These are phyloP conservation scores for Pezicula carpinea DNA, from an alignment of 2,329 filamentous ascomycete species.

Conservation along the genomic window DNA sequence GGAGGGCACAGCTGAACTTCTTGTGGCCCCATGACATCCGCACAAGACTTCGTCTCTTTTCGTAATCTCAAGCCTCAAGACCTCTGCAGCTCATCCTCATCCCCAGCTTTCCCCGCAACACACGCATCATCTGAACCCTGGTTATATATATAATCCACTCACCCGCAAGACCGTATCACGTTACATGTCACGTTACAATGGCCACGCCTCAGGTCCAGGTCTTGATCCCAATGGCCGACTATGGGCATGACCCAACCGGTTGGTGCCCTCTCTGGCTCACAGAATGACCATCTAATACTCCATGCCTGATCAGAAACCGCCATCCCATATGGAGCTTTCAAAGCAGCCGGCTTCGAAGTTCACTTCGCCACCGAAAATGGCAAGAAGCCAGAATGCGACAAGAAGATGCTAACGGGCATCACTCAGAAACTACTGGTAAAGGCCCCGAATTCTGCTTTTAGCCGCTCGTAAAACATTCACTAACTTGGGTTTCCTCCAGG, in stretches of 20 bases:
- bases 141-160: not conserved
- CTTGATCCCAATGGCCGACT: constrained; percentile 48
- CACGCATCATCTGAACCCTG: too few relatives aligned
- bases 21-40: too few relatives aligned
- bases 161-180: not conserved
- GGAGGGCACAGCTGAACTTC: too few relatives aligned
- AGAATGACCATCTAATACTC: not conserved
- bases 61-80: too few relatives aligned
- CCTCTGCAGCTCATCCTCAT: too few relatives aligned
- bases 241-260: constrained; percentile 52
- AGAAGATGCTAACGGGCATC: constrained; percentile 43
- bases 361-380: constrained; percentile 47
- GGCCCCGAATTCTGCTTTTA: not conserved
- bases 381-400: constrained; percentile 42
- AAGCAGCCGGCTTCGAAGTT: constrained; percentile 41
- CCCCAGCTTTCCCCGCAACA: too few relatives aligned
- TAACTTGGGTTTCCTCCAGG: constrained; percentile 55
- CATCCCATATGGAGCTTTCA: constrained; percentile 43
- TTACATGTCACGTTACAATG: constrained; percentile 6
- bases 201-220: constrained; percentile 35
- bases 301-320: constrained; percentile 38
- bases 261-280: not conserved
- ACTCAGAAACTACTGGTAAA: constrained; percentile 45
- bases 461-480: not conserved
- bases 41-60: too few relatives aligned